Conservation (phyloP, 371 early-diverging fungal genomes). For the Mucor saturninus region DNA sequence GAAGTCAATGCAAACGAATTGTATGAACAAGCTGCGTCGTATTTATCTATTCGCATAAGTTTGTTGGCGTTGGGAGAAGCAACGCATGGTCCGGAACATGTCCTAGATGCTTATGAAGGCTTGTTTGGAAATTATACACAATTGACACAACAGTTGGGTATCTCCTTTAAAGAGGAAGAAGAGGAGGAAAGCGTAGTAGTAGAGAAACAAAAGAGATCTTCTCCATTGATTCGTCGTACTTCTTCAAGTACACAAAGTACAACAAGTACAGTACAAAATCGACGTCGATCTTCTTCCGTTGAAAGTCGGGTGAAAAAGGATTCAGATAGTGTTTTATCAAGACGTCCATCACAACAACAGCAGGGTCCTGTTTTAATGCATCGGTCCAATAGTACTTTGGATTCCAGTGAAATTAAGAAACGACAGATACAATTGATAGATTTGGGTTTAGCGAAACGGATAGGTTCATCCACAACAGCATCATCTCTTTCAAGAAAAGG, state of each 20-base stretch:
- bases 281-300: conserved; percentile 20
- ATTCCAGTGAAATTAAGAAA: conserved; percentile 11
- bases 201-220: conserved; percentile 6
- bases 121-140: conserved; percentile 67
- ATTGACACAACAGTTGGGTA: conserved; percentile 41
- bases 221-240: conserved; percentile 18
- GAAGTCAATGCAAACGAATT: conserved; percentile 24
- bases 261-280: not conserved
- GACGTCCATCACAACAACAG: conserved; percentile 2
- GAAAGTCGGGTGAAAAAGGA: too few species aligned
- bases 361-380: not conserved
- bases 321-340: not conserved
- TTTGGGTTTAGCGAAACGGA: conserved; percentile 20
- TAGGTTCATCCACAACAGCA: conserved; percentile 12
- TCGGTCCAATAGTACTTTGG: not conserved
- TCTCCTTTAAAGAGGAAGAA: not conserved
- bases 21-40: conserved; percentile 30
- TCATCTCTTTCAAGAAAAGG: conserved; percentile 1
- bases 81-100: conserved; percentile 54
- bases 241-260: conserved; percentile 2
- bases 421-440: conserved; percentile 18
- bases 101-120: conserved; percentile 55
- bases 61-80: conserved; percentile 28
- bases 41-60: conserved; percentile 31
- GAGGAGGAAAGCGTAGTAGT: too few species aligned